These are phyloP conservation scores for Podospora fimiseda DNA, from an alignment of 495 filamentous ascomycete species.

Conservation along the genomic window DNA sequence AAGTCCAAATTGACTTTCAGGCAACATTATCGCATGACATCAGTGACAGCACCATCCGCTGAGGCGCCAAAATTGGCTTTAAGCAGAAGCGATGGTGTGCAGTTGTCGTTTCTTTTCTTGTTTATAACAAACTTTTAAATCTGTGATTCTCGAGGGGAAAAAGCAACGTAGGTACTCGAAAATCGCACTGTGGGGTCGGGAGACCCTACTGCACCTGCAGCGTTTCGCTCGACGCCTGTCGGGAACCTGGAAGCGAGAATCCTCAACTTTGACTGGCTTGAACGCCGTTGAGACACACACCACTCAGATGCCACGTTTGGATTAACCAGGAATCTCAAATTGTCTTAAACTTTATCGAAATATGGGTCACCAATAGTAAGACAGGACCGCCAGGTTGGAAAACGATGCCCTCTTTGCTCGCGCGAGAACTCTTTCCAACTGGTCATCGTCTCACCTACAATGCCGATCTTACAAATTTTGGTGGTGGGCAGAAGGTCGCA, in stretches of 20 bases:
- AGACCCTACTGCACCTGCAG: no score
- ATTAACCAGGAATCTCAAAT: not conserved
- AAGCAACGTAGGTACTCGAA: not conserved
- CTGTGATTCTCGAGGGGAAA: no score
- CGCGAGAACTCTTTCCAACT: slow-evolving; percentile 2
- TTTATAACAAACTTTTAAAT: no score
- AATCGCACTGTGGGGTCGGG: not conserved
- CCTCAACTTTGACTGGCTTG: not conserved
- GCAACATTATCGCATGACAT: no score
- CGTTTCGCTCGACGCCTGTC: not conserved
- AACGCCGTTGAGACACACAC: not conserved
- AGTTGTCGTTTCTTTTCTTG: no score
- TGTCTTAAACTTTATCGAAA: not conserved
- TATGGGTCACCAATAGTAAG: not conserved
- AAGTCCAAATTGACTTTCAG: slow-evolving; percentile 2
- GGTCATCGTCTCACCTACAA: not conserved
- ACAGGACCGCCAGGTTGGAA: not conserved
- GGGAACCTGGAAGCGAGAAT: not conserved
- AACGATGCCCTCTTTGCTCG: not conserved
- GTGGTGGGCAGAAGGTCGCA: not conserved
- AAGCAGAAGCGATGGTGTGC: no score
- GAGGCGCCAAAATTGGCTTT: no score
- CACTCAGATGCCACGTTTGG: not conserved
- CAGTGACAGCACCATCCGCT: no score
- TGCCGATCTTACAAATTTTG: slow-evolving; percentile 8